phyloP scores from a whole-genome alignment of 2,329 filamentous ascomycete genomes.

The Chaetomium sp. region DNA sequence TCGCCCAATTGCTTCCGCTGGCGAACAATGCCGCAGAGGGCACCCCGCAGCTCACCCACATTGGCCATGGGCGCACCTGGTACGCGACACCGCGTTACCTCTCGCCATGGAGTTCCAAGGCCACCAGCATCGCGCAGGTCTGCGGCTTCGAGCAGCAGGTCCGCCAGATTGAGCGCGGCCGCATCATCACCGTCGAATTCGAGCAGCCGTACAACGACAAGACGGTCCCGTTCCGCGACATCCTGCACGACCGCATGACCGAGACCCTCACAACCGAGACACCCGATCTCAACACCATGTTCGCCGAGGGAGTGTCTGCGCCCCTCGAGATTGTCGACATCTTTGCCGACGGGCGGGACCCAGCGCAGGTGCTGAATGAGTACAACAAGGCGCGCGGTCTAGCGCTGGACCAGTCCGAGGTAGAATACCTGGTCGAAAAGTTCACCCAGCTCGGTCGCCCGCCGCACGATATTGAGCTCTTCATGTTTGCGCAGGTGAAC shows the following conservation, averaged over 20 bases:
- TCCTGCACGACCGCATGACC: conserved; percentile 92
- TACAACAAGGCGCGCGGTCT: conserved; percentile 82
- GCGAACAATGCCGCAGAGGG: conserved; percentile 27
- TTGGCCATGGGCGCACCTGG: conserved; percentile 44
- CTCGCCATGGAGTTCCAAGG: conserved; percentile 96
- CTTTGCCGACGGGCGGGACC: conserved; percentile 56
- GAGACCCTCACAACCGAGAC: conserved; percentile 63
- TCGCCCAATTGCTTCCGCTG: conserved; percentile 41
- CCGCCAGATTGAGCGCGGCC: conserved; percentile 79
- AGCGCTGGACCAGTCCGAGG: conserved; percentile 77
- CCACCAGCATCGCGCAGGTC: conserved; percentile 86
- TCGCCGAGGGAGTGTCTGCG: conserved; percentile 57
- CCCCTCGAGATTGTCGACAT: conserved; percentile 72
- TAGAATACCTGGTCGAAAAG: conserved; percentile 86
- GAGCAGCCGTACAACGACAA: conserved; percentile 43
- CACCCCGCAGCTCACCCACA: conserved; percentile 24
- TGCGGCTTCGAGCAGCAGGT: conserved; percentile 69
- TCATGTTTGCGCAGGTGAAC: conserved; percentile 99
- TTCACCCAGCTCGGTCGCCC: conserved; percentile 61
- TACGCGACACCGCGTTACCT: conserved; percentile 76
- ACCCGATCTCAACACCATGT: conserved; percentile 70
- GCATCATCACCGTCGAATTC: conserved; percentile 65
- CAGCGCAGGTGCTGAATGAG: conserved; percentile 65
- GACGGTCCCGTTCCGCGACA: conserved; percentile 55
- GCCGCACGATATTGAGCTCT: conserved; percentile 87